Base-by-base conservation (phyloP, 805 yeast species). In the Teunomyces cretensis region DNA sequence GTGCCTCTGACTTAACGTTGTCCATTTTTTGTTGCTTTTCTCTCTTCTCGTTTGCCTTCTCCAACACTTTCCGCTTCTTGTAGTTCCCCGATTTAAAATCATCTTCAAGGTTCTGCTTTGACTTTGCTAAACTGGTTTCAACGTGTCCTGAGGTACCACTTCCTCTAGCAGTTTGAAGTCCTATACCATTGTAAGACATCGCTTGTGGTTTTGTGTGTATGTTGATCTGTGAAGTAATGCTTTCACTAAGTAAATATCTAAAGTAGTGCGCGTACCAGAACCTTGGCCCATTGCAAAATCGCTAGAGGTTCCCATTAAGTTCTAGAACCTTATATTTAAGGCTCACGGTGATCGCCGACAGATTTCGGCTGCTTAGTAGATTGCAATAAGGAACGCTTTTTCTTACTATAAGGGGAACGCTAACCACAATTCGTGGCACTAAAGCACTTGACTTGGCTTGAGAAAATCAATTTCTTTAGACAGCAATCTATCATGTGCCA, bases 101-200 rank as follows among this genome's bases (percentile, higher is more conserved):
- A 38, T 42, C 44, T 12, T 32, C 37, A 8, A 7, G 16, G n/a
- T 42, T 31, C 16, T 35, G 42, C 31, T 33, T 42, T 2, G 46
- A 6, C n/a, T 58, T 51, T 0, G 74, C 58, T 1, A 61, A 56
- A 50, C 70, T 81, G 49, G 71, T 68, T 52, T 81, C 84, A 2
- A 82, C 74, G 52, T 72, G 71, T 0, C 88, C 88, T 17, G 84
- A 80, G 0, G 88, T 82, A 0, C 84, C 82, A 0, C 85, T 70
- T 0, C 88, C 87, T 51, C 83, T 65, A 0, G 84, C 78, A 0
- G 79, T 74, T 33, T 70, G 71, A 16, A 81, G 63, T 0, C 85
- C 85, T 35, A 81, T 74, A 4, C 84, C 83, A 54, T 78, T 79
- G 54, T 77, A 78, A 11, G 83, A 76, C 83, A 79, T 78, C 24